Evolutionary conservation across 1,139 yeast genomes (phyloP).

Genomic region (Hemisphaericaspora xylanilytica): DNA sequence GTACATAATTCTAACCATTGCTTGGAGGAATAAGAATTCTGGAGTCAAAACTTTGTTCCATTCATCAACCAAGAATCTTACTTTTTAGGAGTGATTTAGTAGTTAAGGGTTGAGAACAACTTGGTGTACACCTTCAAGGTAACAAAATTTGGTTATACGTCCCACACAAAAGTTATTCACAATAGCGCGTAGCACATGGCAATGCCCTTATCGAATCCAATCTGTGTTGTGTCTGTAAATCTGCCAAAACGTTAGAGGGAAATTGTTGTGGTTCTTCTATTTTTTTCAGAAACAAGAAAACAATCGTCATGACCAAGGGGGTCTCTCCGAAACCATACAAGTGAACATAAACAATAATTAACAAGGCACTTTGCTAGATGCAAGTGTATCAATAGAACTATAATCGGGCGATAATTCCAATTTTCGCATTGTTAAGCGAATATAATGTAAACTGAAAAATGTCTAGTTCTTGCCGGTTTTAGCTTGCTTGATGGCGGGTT

Average conservation of each 20-base stretch:
- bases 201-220: constrained; percentile 5
- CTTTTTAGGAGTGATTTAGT: no score
- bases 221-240: constrained; percentile 8
- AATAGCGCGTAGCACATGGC: constrained; percentile 2
- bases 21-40: no score
- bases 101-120: no score
- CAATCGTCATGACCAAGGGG: background rate
- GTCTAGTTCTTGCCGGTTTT: no score
- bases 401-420: background rate
- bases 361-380: background rate
- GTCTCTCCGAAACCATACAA: background rate
- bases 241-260: constrained; percentile 12
- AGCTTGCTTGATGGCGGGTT: background rate
- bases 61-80: no score
- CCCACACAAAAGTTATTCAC: constrained; percentile 9
- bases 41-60: no score
- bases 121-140: no score
- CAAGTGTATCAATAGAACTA: background rate
- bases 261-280: constrained; percentile 3
- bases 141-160: background rate
- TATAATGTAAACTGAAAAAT: background rate
- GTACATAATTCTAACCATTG: no score
- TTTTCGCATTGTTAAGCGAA: background rate
- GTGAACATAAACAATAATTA: background rate
- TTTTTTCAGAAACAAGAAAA: constrained; percentile 3